Percentiles rank a stretch among this genome's conserved stretches.
Conservation (phyloP, 805 yeast genomes). For the Ogataea ganodermae region DNA sequence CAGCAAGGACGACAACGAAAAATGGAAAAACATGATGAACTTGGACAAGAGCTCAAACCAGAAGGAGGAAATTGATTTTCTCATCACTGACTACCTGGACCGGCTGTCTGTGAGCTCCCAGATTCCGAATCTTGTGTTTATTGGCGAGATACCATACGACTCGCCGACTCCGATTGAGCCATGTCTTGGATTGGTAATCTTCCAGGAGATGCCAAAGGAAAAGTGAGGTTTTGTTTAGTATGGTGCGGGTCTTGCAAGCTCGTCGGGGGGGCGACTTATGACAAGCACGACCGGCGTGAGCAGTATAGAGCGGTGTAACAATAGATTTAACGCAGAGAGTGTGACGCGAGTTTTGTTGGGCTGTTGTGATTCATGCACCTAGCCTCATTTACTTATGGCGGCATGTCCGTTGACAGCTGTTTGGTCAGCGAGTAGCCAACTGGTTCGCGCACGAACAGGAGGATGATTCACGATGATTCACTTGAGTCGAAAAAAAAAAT, state of each 20-base stretch:
- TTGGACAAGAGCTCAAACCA: conserved; percentile 9
- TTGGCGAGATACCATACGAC: conserved; percentile 15
- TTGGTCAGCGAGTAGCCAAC: too few species aligned
- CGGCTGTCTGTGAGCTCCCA: conserved; percentile 22
- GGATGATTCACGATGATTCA: conserved; percentile 21
- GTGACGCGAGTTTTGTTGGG: too few species aligned
- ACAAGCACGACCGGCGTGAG: too few species aligned
- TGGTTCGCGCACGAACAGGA: not conserved
- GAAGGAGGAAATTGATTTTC: conserved; percentile 14
- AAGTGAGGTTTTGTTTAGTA: not conserved
- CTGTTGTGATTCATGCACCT: too few species aligned
- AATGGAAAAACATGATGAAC: conserved; percentile 24
- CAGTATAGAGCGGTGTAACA: too few species aligned
- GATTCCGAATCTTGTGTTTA: conserved; percentile 27
- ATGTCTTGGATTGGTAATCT: conserved; percentile 24
- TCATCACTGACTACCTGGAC: conserved; percentile 19
- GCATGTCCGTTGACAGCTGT: too few species aligned
- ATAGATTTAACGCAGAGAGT: too few species aligned
- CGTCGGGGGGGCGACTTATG: too few species aligned
- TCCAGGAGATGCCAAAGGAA: conserved; percentile 11
- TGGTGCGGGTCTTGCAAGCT: too few species aligned
- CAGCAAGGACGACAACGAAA: conserved; percentile 17
- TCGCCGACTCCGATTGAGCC: conserved; percentile 21
- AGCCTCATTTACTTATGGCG: too few species aligned
- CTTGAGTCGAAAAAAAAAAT: conserved; percentile 7